Conservation (phyloP, 257 asterid genomes). For the Nicotiana obtusifolia region DNA sequence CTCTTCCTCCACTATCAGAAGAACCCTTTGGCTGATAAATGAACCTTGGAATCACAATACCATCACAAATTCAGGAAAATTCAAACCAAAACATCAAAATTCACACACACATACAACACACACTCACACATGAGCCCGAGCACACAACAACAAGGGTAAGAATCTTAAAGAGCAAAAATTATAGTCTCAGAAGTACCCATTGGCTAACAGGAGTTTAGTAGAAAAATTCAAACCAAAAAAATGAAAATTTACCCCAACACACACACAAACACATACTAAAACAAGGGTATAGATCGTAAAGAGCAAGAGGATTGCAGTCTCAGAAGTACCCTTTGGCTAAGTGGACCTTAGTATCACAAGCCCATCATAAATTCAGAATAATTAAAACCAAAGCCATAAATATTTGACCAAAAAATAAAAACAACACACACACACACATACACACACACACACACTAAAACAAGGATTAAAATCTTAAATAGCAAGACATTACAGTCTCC, state of each 20-base stretch:
- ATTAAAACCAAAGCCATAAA: not conserved
- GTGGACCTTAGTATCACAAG: constrained; percentile 40
- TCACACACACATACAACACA: not conserved
- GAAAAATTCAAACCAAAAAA: not conserved
- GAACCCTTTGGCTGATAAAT: not conserved
- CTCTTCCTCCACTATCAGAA: not conserved
- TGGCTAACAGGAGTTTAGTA: not conserved
- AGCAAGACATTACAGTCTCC: not conserved
- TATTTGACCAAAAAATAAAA: not conserved
- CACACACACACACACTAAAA: not conserved
- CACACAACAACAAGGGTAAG: not conserved
- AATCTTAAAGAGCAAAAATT: not conserved
- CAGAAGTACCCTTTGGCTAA: constrained; percentile 55
- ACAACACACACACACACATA: not conserved
- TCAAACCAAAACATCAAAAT: not conserved
- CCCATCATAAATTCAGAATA: not conserved
- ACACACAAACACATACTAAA: not conserved
- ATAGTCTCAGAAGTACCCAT: not conserved
- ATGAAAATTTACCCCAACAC: not conserved
- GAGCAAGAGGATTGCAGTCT: not conserved
- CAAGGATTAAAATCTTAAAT: too few relatives aligned
- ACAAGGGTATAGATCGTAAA: not conserved
- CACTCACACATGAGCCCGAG: too few relatives aligned
- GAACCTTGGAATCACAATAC: not conserved
- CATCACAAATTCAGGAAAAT: not conserved